Evolutionary conservation across 2,329 filamentous ascomycete species (phyloP), one percentile per base, ranked within the genome.

Genomic region (Colletotrichum sansevieriae): DNA sequence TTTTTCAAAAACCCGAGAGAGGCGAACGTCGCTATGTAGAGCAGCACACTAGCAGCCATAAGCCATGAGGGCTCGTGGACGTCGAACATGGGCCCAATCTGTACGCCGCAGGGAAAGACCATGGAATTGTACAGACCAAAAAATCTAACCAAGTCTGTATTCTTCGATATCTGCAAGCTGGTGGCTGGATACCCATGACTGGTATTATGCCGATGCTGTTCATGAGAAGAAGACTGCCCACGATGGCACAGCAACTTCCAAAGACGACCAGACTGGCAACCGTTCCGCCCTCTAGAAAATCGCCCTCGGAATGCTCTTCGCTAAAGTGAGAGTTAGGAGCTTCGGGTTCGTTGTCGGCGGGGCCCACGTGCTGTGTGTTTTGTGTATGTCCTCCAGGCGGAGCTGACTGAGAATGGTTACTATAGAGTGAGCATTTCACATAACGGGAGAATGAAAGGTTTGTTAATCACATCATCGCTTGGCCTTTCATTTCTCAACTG

Each of bases 21-120:
- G n/a, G 46, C 57, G 47, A 59, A 71, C 5, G 62, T 49, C 35
- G 51, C 57, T 9, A 54, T 29, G 46, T 69, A 61, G 7, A 71
- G 62, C 20, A 55, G 39, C 1, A 41, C 2, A 18, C 67, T 65
- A 10, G 6, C 22, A 20, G 87, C 71, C 12, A 92, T 80, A 9
- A 92, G 81, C 68, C 83, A 77, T 37, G 84, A 80, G 0, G 91
- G 90, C 0, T 91, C 91, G 70, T 88, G 84, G 44, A 86, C 83
- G 74, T 93, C 91, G 72, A 92, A 92, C 29, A 92, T 78, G 0
- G 91, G 90, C 0, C 91, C 91, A 47, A 92, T 86, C 72, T 91
- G 88, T 2, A 92, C 83, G 12, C 90, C 90, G 54, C 89, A 87
- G 75, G 92, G 90, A 76, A 92, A 91, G 33, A 88, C 84, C 41